Evolutionary conservation across 352 stramenopile species (phyloP), one percentile per base, ranked within the genome.

Genomic region (Phytophthora sp.): DNA sequence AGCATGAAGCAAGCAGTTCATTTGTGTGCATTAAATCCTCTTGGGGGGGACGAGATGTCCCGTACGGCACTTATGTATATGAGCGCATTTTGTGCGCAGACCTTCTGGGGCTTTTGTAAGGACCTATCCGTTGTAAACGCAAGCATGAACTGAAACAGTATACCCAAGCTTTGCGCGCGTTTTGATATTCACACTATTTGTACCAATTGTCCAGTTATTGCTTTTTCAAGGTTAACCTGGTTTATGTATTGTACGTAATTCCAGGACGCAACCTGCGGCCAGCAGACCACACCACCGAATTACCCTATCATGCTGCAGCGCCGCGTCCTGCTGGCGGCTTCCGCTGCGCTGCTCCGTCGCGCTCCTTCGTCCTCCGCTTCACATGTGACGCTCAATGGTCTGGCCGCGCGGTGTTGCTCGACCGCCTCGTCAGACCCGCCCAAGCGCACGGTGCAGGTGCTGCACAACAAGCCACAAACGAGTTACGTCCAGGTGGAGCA

Each of bases 401-500:
- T 54, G 11, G 6, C 18, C 7, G 1, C 1, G 12, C 66, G 57
- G 27, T 66, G 44, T 21, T 60, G 24, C 42, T 73, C 71, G 3
- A 57, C 55, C 23, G 31, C 57, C 33, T 42, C 59, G 6, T 29
- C 24, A 36, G 57, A 66, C 24, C 26, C 49, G 24, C 54, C 59
- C 12, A 79, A 66, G 46, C 67, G 42, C 8, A 74, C 56, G 13
- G 74, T 92, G 26, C 77, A 90, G 52, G 84, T 92, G 58, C 64
- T 92, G 55, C 78, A 89, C 69, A 81, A 86, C 51, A 81, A 84
- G 24, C 66, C 70, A 2, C 35, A 71, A 31, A 82, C 66, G 47
- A 74, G 56, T 52, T 93, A 91, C 66, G 80, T 88, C 35, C 68
- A 92, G 53, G 70, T 86, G 51, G 86, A 95, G 66, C 74, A 91